Evolutionary conservation across 108 stramenopile species (phyloP), one percentile per base, ranked within the genome.

Genomic region (Cylindrotheca closterium): DNA sequence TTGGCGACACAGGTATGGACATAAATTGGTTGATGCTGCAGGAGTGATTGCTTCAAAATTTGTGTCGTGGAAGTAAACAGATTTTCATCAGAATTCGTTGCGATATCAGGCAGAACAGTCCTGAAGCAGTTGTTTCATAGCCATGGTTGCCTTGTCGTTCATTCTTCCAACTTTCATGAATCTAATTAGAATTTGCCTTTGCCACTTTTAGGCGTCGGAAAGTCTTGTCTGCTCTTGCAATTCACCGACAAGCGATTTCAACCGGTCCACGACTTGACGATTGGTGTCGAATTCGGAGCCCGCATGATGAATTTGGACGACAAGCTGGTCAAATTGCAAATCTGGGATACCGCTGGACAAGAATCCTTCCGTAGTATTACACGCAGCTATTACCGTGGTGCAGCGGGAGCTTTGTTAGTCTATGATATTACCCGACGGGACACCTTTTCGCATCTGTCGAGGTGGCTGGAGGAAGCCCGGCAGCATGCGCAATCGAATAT

Each of bases 191-290:
- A 29, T 51, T 27, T 52, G 8, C 51, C 52, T 1, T 51, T 22
- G 25, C 25, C 17, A 30, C 53, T 34, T 51, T 12, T 74, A 96
- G 97, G 99, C 22, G 99, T 99, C 26, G 99, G 99, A 17, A 99
- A 99, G 73, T 98, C 97, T 5, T 99, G 99, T 71, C 87, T 99
- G 75, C 86, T 99, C 46, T 80, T 99, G 56, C 99, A 99, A 79
- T 99, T 99, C 86, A 99, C 98, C 29, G 99, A 99, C 85, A 98
- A 98, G 79, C 91, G 99, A 33, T 99, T 99, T 80, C 97, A 98
- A 68, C 97, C 96, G 15, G 97, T 98, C 21, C 98, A 99, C 60
- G 99, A 99, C 65, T 84, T 99, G 51, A 98, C 99, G 15, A 98
- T 98, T 64, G 99, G 99, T 4, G 99, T 99, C 26, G 93, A 99